These are phyloP conservation scores for Scheffersomyces coipomensis DNA, from an alignment of 805 yeast genomes.

Conservation along the genomic window DNA sequence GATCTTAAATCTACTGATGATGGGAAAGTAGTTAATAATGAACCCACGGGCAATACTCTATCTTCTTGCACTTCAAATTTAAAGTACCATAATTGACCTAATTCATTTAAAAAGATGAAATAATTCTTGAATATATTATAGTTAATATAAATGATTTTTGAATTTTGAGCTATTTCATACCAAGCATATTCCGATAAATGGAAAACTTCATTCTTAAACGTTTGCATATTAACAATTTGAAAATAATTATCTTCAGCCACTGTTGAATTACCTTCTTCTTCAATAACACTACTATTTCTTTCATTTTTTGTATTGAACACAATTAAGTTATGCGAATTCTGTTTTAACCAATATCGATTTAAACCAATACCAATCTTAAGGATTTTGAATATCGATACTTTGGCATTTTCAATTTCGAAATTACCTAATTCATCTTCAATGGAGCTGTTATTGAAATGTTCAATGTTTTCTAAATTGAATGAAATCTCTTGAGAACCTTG, in stretches of 20 bases:
- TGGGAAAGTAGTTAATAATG: constrained; percentile 7
- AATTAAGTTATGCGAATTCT: constrained; percentile 37
- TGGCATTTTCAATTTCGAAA: constrained; percentile 23
- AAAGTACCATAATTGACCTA: constrained; percentile 24
- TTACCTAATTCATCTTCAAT: constrained; percentile 32
- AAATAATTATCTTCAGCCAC: constrained; percentile 13
- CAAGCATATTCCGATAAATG: constrained; percentile 25
- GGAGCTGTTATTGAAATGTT: constrained; percentile 25
- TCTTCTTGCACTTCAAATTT: constrained; percentile 6
- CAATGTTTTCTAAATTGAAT: constrained; percentile 32
- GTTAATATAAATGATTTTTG: constrained; percentile 17
- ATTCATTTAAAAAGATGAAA: constrained; percentile 26
- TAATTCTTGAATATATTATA: constrained; percentile 24
- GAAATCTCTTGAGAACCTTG: constrained; percentile 18
- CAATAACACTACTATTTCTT: constrained; percentile 1
- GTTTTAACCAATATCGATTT: constrained; percentile 32
- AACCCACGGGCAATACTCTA: constrained; percentile 13
- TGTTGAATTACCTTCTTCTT: not conserved
- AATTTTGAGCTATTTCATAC: constrained; percentile 16
- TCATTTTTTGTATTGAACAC: constrained; percentile 23
- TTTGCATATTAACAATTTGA: constrained; percentile 33
- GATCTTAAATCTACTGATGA: too few species aligned
- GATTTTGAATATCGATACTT: constrained; percentile 26
- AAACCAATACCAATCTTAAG: constrained; percentile 33
- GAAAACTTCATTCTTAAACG: constrained; percentile 26